Evolutionary conservation across 257 asterid species (phyloP).

Genomic region (Nicotiana tomentosiformis): DNA sequence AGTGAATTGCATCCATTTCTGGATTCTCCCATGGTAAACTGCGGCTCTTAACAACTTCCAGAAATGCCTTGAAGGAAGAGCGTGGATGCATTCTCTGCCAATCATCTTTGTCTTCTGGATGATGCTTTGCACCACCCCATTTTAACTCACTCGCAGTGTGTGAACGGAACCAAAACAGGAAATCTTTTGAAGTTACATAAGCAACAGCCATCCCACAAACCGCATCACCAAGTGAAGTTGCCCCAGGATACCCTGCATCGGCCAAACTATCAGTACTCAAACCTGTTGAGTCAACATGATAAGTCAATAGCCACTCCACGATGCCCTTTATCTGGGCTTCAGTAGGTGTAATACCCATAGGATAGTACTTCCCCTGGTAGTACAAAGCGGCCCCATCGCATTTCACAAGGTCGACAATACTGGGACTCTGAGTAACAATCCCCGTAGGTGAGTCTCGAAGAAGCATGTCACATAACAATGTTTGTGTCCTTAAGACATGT

Average conservation of each 20-base stretch:
- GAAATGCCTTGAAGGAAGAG: constrained; percentile 46
- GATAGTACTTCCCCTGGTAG: constrained; percentile 44
- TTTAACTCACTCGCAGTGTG: constrained; percentile 51
- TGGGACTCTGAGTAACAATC: constrained; percentile 49
- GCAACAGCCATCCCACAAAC: constrained; percentile 70
- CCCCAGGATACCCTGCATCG: constrained; percentile 56
- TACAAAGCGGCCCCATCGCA: constrained; percentile 59
- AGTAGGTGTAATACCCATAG: constrained; percentile 47
- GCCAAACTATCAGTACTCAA: constrained; percentile 56
- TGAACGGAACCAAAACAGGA: constrained; percentile 56
- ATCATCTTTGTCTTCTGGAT: constrained; percentile 56
- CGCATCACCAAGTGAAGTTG: constrained; percentile 44
- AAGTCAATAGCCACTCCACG: constrained; percentile 38
- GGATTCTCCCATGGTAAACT: constrained; percentile 50
- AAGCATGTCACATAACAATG: constrained; percentile 56
- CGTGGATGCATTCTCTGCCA: constrained; percentile 50
- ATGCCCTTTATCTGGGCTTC: constrained; percentile 45
- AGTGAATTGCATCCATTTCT: constrained; percentile 59
- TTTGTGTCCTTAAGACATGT: constrained; percentile 41
- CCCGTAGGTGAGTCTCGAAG: constrained; percentile 51
- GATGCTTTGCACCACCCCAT: constrained; percentile 73
- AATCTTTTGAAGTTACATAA: constrained; percentile 35
- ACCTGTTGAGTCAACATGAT: constrained; percentile 56
- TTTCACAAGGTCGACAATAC: constrained; percentile 51
- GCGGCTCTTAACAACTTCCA: constrained; percentile 49